A percentile compares a stretch with the other conserved stretches of the same genome.
Conservation (phyloP, 306 rosid species). For the Arachis hypogaea region DNA sequence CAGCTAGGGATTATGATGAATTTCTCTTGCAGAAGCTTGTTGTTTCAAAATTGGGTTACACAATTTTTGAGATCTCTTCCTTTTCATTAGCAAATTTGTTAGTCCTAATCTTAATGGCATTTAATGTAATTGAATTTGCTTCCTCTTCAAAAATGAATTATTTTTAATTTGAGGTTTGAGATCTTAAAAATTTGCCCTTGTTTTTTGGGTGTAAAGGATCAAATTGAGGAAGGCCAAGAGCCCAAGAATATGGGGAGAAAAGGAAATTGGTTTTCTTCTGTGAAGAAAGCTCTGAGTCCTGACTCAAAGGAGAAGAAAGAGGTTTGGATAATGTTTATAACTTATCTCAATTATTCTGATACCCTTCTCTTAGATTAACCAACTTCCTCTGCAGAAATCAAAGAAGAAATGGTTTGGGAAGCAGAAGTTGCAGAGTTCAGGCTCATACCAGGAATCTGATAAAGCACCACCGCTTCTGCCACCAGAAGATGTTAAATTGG, state of each 20-base stretch:
- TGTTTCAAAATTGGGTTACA: slow-evolving; percentile 14
- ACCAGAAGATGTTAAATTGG: slow-evolving; percentile 59
- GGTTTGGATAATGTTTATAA: slow-evolving; percentile 47
- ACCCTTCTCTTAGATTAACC: slow-evolving; percentile 32
- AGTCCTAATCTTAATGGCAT: slow-evolving; percentile 11
- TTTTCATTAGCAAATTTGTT: slow-evolving; percentile 29
- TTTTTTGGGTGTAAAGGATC: slow-evolving; percentile 42
- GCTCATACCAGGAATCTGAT: slow-evolving; percentile 49
- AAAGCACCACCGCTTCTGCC: slow-evolving; percentile 58
- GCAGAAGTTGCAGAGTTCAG: slow-evolving; percentile 59
- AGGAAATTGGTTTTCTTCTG: slow-evolving; percentile 91
- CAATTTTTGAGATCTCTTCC: slow-evolving; percentile 1
- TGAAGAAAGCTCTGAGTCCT: slow-evolving; percentile 97
- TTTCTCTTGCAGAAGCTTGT: slow-evolving; percentile 29
- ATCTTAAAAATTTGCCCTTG: slow-evolving; percentile 30
- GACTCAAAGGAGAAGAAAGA: slow-evolving; percentile 73
- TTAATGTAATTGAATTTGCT: slow-evolving; percentile 35
- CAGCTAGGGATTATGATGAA: slow-evolving; percentile 26
- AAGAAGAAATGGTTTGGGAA: slow-evolving; percentile 99
- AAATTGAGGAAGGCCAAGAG: slow-evolving; percentile 72
- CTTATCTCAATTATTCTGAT: slow-evolving; percentile 4
- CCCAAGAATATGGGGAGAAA: slow-evolving; percentile 90
- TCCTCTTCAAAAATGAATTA: not conserved
- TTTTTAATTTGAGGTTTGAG: slow-evolving; percentile 40
- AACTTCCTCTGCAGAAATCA: slow-evolving; percentile 54